Percentiles rank a stretch among this genome's conserved stretches.
Conservation (phyloP, 306 rosid genomes). For the Dalbergia oliveri region DNA sequence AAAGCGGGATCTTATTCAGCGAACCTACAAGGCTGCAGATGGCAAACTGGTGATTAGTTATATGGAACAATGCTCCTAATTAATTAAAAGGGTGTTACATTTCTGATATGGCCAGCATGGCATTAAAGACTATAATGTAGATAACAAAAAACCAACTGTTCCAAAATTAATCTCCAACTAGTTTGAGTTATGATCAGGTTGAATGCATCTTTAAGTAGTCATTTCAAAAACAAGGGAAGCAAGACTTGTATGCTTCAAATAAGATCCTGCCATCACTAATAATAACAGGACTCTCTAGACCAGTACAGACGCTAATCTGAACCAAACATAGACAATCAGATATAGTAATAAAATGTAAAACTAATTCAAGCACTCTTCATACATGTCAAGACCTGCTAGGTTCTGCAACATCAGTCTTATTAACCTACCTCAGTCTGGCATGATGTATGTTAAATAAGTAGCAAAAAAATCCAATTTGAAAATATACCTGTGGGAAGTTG, state of each 20-base stretch:
- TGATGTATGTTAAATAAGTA: not conserved
- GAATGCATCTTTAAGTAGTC: slow-evolving; percentile 20
- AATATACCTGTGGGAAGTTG: not conserved
- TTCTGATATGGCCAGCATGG: slow-evolving; percentile 32
- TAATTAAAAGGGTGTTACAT: not conserved
- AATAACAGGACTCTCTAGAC: slow-evolving; percentile 2
- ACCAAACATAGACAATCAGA: not conserved
- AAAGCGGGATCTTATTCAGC: slow-evolving; percentile 96
- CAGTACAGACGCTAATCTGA: slow-evolving; percentile 7
- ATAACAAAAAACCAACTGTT: not conserved
- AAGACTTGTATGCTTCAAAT: slow-evolving; percentile 8
- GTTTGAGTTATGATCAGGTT: slow-evolving; percentile 18
- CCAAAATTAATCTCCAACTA: slow-evolving; percentile 11
- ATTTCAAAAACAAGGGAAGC: slow-evolving; percentile 2
- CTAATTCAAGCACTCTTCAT: slow-evolving; percentile 1
- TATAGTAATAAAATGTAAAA: slow-evolving; percentile 1
- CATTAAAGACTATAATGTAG: slow-evolving; percentile 9
- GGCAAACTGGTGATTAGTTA: slow-evolving; percentile 47
- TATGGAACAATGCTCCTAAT: not conserved
- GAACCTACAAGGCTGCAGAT: slow-evolving; percentile 95
- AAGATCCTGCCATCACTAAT: slow-evolving; percentile 6
- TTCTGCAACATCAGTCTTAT: not conserved
- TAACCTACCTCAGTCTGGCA: not conserved
- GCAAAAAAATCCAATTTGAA: not conserved
- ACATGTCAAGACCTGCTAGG: not conserved